Base-by-base conservation (phyloP, 345 rosid genomes). In the Sisymbrium altissimum region DNA sequence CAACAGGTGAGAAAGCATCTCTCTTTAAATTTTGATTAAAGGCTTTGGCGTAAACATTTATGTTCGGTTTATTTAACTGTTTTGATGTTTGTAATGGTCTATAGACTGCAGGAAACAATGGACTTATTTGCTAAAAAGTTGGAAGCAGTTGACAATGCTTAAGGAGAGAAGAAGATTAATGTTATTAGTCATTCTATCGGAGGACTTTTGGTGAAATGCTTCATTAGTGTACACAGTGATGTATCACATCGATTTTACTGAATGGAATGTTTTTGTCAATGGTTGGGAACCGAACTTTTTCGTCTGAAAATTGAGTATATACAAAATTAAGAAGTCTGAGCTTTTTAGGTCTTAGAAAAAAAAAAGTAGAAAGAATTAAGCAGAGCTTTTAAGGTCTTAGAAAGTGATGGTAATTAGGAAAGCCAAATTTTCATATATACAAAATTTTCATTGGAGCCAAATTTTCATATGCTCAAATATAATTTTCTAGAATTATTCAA, bases 121-220 rank as follows among this genome's bases (percentile, higher is more conserved):
- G 90, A 88, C 53, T 36, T 43, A 9, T 80, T 95, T 71, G 91
- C 99, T 40, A 81, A 70, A 19, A 90, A 85, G 72, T 73, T 95
- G 78, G 89, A 95, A 79, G 49, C 82, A 0, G 83, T 89, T 17
- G 88, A 88, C 78, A 79, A 81, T 53, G 96, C 90, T 23, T 87
- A 96, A 9, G 99, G 97, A 58, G 96, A 84, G 76, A 94, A 87
- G 83, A 94, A 89, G 87, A 89, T 94, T 70, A 94, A 81, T 73
- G 54, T 94, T 38, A 88, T 91, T 21, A 88, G 88, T 81, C 98
- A 94, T 81, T 94, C 98, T 11, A 94, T 94, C 97, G 98, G 98
- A 9, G 98, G 98, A 36, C 81, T 94, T 54, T 80, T 94, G 32
- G 87, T 91, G 82, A 94, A 94, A 80, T 94, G 98, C 81, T 94